Base-by-base conservation (phyloP, 2,329 filamentous ascomycete genomes). In the Hymenoscyphus salicellus region DNA sequence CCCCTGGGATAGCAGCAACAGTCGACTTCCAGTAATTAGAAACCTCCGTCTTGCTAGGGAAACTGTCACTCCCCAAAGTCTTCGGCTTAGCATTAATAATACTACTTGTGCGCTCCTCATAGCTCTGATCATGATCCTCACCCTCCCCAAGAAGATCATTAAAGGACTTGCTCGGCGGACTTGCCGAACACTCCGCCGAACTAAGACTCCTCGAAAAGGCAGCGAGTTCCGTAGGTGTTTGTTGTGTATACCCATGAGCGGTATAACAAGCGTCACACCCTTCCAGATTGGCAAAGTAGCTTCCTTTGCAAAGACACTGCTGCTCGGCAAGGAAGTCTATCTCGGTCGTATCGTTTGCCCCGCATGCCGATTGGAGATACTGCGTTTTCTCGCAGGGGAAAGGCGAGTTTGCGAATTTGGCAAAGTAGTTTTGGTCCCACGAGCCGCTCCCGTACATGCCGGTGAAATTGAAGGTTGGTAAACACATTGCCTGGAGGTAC, bases 261-360 rank as follows among this genome's bases (percentile, higher is more conserved):
- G 71, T 67, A 4, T 78, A 74, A 66, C 79, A 82, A 28, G 72
- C 64, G 38, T 77, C 74, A 70, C 79, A 82, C 55, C 72, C 77
- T 4, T 69, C 60, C 75, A 76, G 77, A 62, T 78, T 76, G 20
- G 68, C 58, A 69, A 81, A 81, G 74, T 75, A 80, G 62, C 73
- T 75, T 46, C 79, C 77, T 11, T 69, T 71, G 72, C 80, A 82
- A 71, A 80, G 77, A 72, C 79, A 79, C 69, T 75, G 67, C 33
- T 75, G 72, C 63, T 75, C 72, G 1, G 74, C 73, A 17, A 70
- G 62, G 59, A 72, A 75, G 11, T 69, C 72, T 10, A 72, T 65
- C 14, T 71, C 66, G 0, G 65, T 63, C 3, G 76, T 76, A 63
- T 73, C 75, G 66, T 78, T 77, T 49, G 76, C 73, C 2, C 59